These are phyloP conservation scores for Brettanomyces nanus DNA, from an alignment of 805 yeast genomes.

Conservation along the genomic window DNA sequence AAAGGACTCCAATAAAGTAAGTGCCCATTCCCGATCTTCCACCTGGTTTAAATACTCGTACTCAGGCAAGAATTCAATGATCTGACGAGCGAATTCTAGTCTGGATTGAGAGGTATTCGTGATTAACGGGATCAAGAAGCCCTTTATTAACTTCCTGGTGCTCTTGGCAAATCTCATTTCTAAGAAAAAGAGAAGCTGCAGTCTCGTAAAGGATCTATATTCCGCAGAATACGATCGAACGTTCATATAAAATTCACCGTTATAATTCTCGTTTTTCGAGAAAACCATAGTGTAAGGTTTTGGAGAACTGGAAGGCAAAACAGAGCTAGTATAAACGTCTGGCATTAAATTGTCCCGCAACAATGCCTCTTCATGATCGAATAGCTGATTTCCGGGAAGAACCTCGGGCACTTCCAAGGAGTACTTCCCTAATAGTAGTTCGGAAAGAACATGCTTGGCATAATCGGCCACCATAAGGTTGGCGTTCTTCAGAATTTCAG, in stretches of 20 bases:
- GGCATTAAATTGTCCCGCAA: not conserved
- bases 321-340: not conserved
- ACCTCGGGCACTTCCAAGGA: not conserved
- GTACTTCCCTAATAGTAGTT: slow-evolving; percentile 29
- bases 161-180: slow-evolving; percentile 52
- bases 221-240: not conserved
- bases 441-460: slow-evolving; percentile 36
- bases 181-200: slow-evolving; percentile 50
- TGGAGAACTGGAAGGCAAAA: no score
- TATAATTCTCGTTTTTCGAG: not conserved
- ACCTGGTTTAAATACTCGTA: slow-evolving; percentile 36
- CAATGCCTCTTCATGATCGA: not conserved
- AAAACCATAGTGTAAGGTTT: not conserved
- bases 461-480: slow-evolving; percentile 29
- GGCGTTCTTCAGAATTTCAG: slow-evolving; percentile 31
- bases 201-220: slow-evolving; percentile 31
- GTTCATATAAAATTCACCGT: not conserved
- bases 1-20: slow-evolving; percentile 24
- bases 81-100: slow-evolving; percentile 40
- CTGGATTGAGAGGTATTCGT: slow-evolving; percentile 44
- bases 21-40: slow-evolving; percentile 42
- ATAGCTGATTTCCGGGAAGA: not conserved
- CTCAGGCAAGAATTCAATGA: slow-evolving; percentile 46
- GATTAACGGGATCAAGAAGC: slow-evolving; percentile 45
- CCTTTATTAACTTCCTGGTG: slow-evolving; percentile 39